These are phyloP conservation scores for Alternaria longipes DNA, from an alignment of 2,329 filamentous ascomycete species.

Conservation along the genomic window DNA sequence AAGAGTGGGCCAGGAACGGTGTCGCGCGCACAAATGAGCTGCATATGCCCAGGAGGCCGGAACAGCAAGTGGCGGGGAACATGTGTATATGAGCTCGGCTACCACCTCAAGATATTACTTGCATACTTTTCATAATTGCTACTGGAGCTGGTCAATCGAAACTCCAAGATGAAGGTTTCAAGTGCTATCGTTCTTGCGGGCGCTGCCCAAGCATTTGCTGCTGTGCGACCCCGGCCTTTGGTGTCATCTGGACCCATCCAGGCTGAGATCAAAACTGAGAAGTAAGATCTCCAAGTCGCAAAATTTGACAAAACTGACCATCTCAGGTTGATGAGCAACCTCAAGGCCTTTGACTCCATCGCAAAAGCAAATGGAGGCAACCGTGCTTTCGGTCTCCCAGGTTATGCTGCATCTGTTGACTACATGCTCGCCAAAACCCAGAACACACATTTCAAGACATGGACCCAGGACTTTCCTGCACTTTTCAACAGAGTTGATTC, in stretches of 20 bases:
- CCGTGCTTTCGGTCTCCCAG: conserved; percentile 67
- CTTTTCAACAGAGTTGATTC: conserved; percentile 55
- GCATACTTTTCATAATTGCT: neutral
- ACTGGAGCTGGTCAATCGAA: conserved; percentile 1
- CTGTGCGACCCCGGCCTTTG: conserved; percentile 30
- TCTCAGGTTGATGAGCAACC: conserved; percentile 61
- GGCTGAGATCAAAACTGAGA: conserved; percentile 51
- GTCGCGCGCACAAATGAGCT: conserved; percentile 24
- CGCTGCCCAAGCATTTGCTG: conserved; percentile 37
- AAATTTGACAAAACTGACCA: neutral
- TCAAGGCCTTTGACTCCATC: conserved; percentile 65
- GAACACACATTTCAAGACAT: conserved; percentile 51
- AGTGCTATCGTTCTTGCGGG: conserved; percentile 34
- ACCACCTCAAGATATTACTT: conserved; percentile 8
- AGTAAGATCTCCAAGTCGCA: conserved; percentile 29
- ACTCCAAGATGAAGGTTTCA: conserved; percentile 40
- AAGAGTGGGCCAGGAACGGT: conserved; percentile 30
- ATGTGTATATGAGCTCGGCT: conserved; percentile 26
- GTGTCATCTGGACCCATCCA: conserved; percentile 54
- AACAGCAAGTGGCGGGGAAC: conserved; percentile 10
- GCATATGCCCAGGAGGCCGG: conserved; percentile 22
- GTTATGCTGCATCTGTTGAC: conserved; percentile 67
- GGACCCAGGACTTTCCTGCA: conserved; percentile 61
- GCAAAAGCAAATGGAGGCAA: conserved; percentile 66
- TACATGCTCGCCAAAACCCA: conserved; percentile 63